phyloP scores from a whole-genome alignment of 1,284 basidiomycete species.

The Mrakiaceae sp. region DNA sequence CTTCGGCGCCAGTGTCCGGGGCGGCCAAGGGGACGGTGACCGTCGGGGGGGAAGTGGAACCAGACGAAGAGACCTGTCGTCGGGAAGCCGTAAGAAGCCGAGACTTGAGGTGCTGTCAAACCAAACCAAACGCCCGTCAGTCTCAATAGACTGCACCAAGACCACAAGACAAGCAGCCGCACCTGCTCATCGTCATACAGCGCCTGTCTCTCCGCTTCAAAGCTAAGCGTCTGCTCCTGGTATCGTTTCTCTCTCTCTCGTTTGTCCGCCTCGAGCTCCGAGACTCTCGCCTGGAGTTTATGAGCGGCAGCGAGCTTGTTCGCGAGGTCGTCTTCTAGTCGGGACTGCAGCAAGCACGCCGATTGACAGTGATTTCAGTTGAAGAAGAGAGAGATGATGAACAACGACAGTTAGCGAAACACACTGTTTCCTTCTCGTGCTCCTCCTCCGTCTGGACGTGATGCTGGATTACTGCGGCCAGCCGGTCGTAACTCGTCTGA shows the following conservation, averaged over 20 bases:
- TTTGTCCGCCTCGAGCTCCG: slow-evolving; percentile 12
- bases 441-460: too few relatives aligned
- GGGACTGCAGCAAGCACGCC: background rate
- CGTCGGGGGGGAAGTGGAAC: background rate
- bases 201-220: slow-evolving; percentile 15
- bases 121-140: background rate
- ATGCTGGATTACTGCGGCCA: too few relatives aligned
- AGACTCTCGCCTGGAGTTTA: background rate
- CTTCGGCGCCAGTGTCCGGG: background rate
- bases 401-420: too few relatives aligned
- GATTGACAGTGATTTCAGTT: too few relatives aligned
- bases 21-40: background rate
- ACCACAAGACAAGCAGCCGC: background rate
- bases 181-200: slow-evolving; percentile 15
- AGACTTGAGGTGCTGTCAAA: slow-evolving; percentile 12
- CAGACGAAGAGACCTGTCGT: background rate
- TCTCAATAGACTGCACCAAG: background rate
- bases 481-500: too few relatives aligned
- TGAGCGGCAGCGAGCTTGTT: background rate
- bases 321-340: slow-evolving; percentile 1
- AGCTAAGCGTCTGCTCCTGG: slow-evolving; percentile 7
- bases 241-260: background rate
- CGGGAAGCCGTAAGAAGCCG: background rate
- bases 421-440: too few relatives aligned
- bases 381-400: too few relatives aligned